Evolutionary conservation across 2,329 filamentous ascomycete species (phyloP), one percentile per base, ranked within the genome.

Genomic region (Venturia carpophila): DNA sequence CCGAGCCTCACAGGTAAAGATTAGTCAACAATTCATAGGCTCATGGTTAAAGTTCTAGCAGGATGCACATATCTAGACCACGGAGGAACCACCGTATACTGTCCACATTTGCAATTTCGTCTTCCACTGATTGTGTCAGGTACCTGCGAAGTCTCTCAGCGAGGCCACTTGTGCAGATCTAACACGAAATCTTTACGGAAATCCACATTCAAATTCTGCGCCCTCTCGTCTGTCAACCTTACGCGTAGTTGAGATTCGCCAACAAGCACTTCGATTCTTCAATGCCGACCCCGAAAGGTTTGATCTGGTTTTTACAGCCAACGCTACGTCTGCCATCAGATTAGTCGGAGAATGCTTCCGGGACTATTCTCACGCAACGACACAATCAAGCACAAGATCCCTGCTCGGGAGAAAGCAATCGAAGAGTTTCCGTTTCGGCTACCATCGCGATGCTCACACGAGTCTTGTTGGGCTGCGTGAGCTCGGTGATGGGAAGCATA

Each of bases 191-290:
- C 77, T 89, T n/a, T 86, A 87, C 69, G 86, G 86, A 13, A 89
- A 89, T 69, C 87, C 87, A 1, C 87, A 89, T 71, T 89, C 87
- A 1, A 80, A 83, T 68, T 86, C 84, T 45, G 77, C 79, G 19
- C 84, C 85, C 0, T 85, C 84, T 17, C 82, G 80, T 65, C 74
- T 83, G 24, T 82, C 83, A 1, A 84, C 84, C 5, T 78, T 82
- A 37, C 77, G 82, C 66, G 81, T 88, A 42, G 83, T 87, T 67
- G 76, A 79, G 30, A 77, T 85, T 9, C 79, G 85, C 17, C 75
- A 79, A 65, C 79, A 80, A 65, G 77, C 83, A 21, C 78, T 87
- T 15, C 71, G 73, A 3, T 86, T 87, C 72, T 81, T 87, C 67
- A 82, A 82, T 55, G 85, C 85, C 21, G 79, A 83, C 68, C 80